A percentile compares a stretch with the other conserved stretches of the same genome.
These are phyloP conservation scores for Tolypocladium endophyticum DNA, from an alignment of 2,329 filamentous ascomycete genomes.

Conservation along the genomic window DNA sequence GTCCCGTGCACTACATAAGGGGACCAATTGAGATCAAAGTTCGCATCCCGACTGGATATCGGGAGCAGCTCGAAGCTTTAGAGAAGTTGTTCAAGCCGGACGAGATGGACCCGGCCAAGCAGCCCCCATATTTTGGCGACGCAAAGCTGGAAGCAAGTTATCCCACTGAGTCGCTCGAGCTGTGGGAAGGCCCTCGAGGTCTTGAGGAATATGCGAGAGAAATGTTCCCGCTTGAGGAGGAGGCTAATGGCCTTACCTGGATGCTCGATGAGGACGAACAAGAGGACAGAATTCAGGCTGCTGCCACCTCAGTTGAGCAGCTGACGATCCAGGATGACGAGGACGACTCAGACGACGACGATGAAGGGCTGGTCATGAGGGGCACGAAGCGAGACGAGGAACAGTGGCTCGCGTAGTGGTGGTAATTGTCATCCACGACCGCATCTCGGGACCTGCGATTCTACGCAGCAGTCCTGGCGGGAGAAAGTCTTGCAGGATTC, in stretches of 20 bases:
- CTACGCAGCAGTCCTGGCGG: neutral
- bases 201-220: slow-evolving; percentile 92
- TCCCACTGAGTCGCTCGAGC: slow-evolving; percentile 62
- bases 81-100: slow-evolving; percentile 47
- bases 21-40: slow-evolving; percentile 77
- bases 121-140: slow-evolving; percentile 55
- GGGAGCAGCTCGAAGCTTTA: slow-evolving; percentile 68
- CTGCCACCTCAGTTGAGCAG: slow-evolving; percentile 26
- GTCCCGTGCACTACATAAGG: slow-evolving; percentile 67
- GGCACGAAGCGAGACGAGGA: slow-evolving; percentile 47
- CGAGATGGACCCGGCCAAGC: slow-evolving; percentile 40
- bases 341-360: slow-evolving; percentile 39
- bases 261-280: slow-evolving; percentile 55
- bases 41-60: slow-evolving; percentile 77
- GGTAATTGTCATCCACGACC: too few species aligned
- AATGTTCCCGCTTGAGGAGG: slow-evolving; percentile 89
- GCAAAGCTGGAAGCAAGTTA: slow-evolving; percentile 48
- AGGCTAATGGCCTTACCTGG: slow-evolving; percentile 88
- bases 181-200: slow-evolving; percentile 87
- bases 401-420: slow-evolving; percentile 43
- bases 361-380: slow-evolving; percentile 48
- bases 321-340: slow-evolving; percentile 30
- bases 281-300: slow-evolving; percentile 23
- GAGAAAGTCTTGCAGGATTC: neutral
- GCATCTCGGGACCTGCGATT: neutral